Conservation (phyloP, 345 rosid species). For the Boechera retrofracta region DNA sequence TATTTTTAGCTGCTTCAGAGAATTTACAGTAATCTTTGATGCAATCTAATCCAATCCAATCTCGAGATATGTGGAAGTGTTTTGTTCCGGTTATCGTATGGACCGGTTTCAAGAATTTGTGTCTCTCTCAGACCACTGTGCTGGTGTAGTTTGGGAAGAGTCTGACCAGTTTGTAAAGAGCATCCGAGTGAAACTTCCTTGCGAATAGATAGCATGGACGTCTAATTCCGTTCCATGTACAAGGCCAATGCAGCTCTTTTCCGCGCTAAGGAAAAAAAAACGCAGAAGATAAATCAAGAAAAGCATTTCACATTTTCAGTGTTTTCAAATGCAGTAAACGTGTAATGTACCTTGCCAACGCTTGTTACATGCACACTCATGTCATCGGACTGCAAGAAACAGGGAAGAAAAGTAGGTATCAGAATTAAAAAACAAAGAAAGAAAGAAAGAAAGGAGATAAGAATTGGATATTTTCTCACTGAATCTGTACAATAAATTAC, state of each 20-base stretch:
- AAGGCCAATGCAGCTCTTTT: slow-evolving; percentile 64
- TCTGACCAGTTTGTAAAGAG: slow-evolving; percentile 69
- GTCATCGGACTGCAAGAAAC: slow-evolving; percentile 71
- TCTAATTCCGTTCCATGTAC: slow-evolving; percentile 91
- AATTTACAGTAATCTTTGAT: slow-evolving; percentile 33
- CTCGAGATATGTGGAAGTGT: slow-evolving; percentile 22
- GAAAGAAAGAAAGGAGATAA: too few species aligned
- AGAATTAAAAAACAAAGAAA: neutral
- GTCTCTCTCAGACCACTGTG: slow-evolving; percentile 48
- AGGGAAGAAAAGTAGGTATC: slow-evolving; percentile 1
- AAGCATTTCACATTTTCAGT: neutral
- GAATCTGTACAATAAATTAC: too few species aligned
- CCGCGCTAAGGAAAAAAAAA: slow-evolving; percentile 48
- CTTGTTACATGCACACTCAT: slow-evolving; percentile 80
- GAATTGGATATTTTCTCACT: too few species aligned
- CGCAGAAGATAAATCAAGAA: neutral
- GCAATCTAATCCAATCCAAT: slow-evolving; percentile 14
- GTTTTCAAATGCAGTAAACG: neutral
- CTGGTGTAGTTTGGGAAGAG: slow-evolving; percentile 78
- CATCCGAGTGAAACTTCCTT: slow-evolving; percentile 80
- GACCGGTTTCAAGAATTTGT: slow-evolving; percentile 37
- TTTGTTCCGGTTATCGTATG: slow-evolving; percentile 24
- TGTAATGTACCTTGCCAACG: slow-evolving; percentile 58
- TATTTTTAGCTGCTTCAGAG: slow-evolving; percentile 16
- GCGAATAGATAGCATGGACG: slow-evolving; percentile 97